These are phyloP conservation scores for Coriaria nepalensis DNA, from an alignment of 306 rosid species.

Conservation along the genomic window DNA sequence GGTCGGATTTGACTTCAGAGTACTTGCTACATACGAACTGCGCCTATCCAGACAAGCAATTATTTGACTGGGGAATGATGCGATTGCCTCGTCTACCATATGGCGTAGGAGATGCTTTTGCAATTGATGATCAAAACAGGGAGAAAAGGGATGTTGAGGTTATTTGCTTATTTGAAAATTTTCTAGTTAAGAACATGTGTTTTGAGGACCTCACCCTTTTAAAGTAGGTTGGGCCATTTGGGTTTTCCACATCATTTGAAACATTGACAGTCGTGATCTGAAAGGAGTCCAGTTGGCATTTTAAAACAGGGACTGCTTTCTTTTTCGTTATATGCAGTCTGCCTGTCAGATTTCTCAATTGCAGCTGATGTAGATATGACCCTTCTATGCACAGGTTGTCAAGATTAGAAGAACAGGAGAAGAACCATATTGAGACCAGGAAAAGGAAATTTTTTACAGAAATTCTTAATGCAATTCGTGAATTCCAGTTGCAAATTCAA, in stretches of 20 bases:
- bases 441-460: slow-evolving; percentile 86
- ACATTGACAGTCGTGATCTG: no score
- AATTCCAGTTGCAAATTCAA: slow-evolving; percentile 87
- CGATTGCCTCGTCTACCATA: slow-evolving; percentile 68
- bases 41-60: slow-evolving; percentile 69
- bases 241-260: no score
- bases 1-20: slow-evolving; percentile 80
- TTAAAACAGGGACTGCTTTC: background rate
- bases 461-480: slow-evolving; percentile 85
- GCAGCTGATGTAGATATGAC: slow-evolving; percentile 19
- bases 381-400: slow-evolving; percentile 69
- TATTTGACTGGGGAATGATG: slow-evolving; percentile 98
- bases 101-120: slow-evolving; percentile 97
- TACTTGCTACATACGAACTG: slow-evolving; percentile 66
- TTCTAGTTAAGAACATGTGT: background rate
- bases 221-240: no score
- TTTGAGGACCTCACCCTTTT: background rate
- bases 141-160: slow-evolving; percentile 94
- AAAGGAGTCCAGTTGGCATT: no score
- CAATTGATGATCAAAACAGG: slow-evolving; percentile 83
- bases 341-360: background rate
- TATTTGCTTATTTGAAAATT: slow-evolving; percentile 4
- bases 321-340: background rate
- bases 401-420: slow-evolving; percentile 84
- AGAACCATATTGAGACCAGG: slow-evolving; percentile 68